Evolutionary conservation across 805 yeast species (phyloP), one percentile per base, ranked within the genome.

Genomic region (Vanderwaltozyma tropicalis): DNA sequence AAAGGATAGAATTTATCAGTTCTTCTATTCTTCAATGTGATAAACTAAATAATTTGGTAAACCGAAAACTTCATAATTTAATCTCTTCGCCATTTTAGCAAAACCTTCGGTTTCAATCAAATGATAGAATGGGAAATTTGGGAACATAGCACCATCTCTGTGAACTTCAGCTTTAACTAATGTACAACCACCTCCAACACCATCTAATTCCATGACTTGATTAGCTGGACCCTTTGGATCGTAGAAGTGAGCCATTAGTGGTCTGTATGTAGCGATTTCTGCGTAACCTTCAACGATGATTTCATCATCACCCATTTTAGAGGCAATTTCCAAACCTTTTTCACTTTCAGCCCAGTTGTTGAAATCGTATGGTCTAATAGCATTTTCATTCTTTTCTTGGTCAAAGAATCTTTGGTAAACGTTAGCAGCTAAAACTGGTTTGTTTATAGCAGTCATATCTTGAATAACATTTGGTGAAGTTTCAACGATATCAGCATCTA

Each of bases 91-190:
- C 97, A 92, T 92, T 61, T 80, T 81, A n/a, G 92, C 96, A 63
- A 92, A 92, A 14, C 98, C 98, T 64, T 92, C 98, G 9, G 96
- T 88, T 67, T 92, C 98, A 46, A 92, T 87, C 60, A 92, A 71
- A 60, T 92, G 95, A 60, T 89, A 88, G 69, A 92, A 92, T 42
- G 98, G 92, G 75, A 92, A 92, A 35, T 94, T 84, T 14, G 99
- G 98, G 75, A 92, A 92, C 96, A 92, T 89, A 39, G 97, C 97
- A 36, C 99, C 99, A 61, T 92, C 98, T 59, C 98, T 74, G 63
- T 92, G 99, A 38, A 92, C 99, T 49, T 88, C 96, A 10, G 96
- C 95, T 57, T 89, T 86, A 22, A 92, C 99, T 63, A 92, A 60
- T 24, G 94, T 78, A 31, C 96, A 94, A 17, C 96, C 95, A 45